Evolutionary conservation across 2,329 filamentous ascomycete species (phyloP).

Genomic region (Aspergillus candidus): DNA sequence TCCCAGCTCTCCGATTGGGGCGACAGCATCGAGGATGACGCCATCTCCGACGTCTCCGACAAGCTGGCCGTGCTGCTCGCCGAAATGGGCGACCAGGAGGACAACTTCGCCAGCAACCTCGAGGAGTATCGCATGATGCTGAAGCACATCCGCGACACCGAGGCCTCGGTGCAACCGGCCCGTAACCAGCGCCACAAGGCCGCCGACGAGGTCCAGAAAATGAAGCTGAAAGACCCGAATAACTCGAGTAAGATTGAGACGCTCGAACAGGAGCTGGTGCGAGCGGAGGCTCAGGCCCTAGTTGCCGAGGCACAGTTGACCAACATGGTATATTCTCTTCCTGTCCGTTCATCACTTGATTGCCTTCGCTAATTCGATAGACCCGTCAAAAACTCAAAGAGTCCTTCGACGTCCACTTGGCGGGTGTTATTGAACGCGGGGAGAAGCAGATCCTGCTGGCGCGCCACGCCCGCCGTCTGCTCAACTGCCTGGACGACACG

Average conservation of each 20-base stretch:
- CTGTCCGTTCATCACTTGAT: neutral
- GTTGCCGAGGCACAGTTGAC: conserved; percentile 95
- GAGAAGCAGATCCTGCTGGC: conserved; percentile 96
- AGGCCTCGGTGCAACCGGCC: conserved; percentile 89
- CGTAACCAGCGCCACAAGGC: conserved; percentile 83
- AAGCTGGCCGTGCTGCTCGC: conserved; percentile 89
- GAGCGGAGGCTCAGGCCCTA: conserved; percentile 90
- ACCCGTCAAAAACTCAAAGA: conserved; percentile 95
- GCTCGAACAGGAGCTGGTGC: conserved; percentile 91
- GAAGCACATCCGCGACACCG: conserved; percentile 92
- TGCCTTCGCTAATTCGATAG: conserved; percentile 39
- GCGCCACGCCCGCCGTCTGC: conserved; percentile 76
- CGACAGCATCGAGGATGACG: conserved; percentile 81
- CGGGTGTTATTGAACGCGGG: conserved; percentile 86
- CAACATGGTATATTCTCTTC: conserved; percentile 65
- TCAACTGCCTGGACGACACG: conserved; percentile 81
- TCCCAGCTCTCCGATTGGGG: conserved; percentile 95
- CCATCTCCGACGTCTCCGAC: conserved; percentile 83
- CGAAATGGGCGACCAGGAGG: conserved; percentile 92
- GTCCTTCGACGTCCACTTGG: conserved; percentile 81
- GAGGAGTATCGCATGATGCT: conserved; percentile 77
- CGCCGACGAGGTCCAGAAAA: conserved; percentile 80
- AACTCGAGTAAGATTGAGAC: conserved; percentile 67
- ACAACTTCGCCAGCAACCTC: conserved; percentile 74
- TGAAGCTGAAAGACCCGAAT: conserved; percentile 88